Evolutionary conservation across 345 rosid genomes (phyloP).

Genomic region (Trapa incisa): DNA sequence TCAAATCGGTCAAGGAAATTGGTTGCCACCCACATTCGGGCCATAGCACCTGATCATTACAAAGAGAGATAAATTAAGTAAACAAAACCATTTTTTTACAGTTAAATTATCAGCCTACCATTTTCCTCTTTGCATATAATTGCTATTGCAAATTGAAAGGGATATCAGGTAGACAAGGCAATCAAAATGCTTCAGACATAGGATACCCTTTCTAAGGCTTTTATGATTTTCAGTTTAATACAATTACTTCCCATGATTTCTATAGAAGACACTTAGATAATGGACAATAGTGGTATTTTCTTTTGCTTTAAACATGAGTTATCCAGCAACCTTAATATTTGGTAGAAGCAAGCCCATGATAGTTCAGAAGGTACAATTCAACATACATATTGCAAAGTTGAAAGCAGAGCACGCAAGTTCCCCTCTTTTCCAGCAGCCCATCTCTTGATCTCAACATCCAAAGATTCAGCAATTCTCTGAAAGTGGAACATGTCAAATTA

Average conservation of each 20-base stretch:
- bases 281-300: not conserved
- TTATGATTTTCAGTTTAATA: too few relatives aligned
- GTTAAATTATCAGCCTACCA: not conserved
- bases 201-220: not conserved
- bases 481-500: slow-evolving; percentile 10
- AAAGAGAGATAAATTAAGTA: slow-evolving; percentile 3
- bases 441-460: slow-evolving; percentile 87
- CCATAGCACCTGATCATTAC: slow-evolving; percentile 72
- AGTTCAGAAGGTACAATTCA: slow-evolving; percentile 4
- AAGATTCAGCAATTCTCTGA: slow-evolving; percentile 73
- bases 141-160: not conserved
- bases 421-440: slow-evolving; percentile 97
- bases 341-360: not conserved
- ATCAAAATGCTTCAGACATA: not conserved
- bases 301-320: not conserved
- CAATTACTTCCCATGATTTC: not conserved
- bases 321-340: not conserved
- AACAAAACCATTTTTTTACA: not conserved
- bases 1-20: slow-evolving; percentile 83
- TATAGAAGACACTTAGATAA: not conserved
- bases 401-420: slow-evolving; percentile 79
- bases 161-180: not conserved
- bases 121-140: not conserved
- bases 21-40: slow-evolving; percentile 99
- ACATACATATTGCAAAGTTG: slow-evolving; percentile 88